These are phyloP conservation scores for Eucalyptus pauciflora DNA, from an alignment of 345 rosid species.

Conservation along the genomic window DNA sequence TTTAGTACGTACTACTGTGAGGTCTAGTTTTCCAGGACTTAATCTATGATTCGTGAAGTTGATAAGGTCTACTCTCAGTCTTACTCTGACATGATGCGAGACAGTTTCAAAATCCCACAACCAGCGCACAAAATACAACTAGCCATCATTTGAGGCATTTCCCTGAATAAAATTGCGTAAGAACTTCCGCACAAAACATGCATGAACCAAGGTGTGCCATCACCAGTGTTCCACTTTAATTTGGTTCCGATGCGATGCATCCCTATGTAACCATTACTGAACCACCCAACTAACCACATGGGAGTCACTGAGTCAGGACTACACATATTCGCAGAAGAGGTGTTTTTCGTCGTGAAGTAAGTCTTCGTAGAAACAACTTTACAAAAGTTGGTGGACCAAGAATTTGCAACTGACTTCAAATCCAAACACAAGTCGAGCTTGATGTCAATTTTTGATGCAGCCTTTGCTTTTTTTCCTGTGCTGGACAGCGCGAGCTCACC, in stretches of 20 bases:
- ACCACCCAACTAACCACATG: neutral
- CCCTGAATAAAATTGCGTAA: neutral
- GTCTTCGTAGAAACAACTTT: neutral
- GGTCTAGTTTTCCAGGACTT: neutral
- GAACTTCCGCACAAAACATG: neutral
- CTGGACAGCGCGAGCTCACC: neutral
- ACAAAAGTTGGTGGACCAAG: neutral
- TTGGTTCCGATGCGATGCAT: neutral
- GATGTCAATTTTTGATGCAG: neutral
- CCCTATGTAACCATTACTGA: neutral
- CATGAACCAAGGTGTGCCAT: neutral
- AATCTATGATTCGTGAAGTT: neutral
- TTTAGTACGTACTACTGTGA: neutral
- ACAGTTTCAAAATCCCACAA: neutral
- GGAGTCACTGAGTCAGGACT: neutral
- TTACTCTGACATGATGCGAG: neutral
- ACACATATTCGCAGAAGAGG: neutral
- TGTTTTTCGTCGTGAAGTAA: neutral
- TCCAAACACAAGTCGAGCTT: neutral
- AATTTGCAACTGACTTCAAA: neutral
- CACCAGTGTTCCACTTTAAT: neutral
- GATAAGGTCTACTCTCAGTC: neutral
- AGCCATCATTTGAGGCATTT: neutral
- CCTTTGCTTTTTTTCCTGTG: neutral
- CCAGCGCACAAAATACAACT: neutral